These are phyloP conservation scores for Picochlorum sp. DNA, from an alignment of 139 green algal species.

Conservation along the genomic window DNA sequence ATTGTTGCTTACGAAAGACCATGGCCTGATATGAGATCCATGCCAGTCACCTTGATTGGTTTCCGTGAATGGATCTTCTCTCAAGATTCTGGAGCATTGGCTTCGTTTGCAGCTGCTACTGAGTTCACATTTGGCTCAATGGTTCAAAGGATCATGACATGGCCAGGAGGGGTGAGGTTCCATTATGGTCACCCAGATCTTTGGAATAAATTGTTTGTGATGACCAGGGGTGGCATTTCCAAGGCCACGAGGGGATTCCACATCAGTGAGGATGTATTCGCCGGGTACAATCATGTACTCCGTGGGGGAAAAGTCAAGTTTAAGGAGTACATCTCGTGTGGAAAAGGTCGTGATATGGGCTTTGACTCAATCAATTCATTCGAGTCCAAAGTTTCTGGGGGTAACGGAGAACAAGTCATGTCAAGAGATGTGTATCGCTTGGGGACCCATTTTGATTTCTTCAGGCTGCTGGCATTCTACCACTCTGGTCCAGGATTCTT, in stretches of 20 bases:
- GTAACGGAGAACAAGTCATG: slow-evolving; percentile 78
- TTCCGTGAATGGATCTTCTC: slow-evolving; percentile 64
- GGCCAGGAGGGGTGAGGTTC: slow-evolving; percentile 59
- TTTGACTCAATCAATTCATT: slow-evolving; percentile 89
- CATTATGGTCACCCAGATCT: slow-evolving; percentile 91
- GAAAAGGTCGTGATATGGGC: slow-evolving; percentile 88
- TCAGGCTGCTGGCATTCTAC: slow-evolving; percentile 70
- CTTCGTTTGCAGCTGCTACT: slow-evolving; percentile 54
- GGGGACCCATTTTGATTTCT: slow-evolving; percentile 66
- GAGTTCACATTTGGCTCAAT: slow-evolving; percentile 76
- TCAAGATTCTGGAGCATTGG: slow-evolving; percentile 56
- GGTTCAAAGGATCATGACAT: slow-evolving; percentile 61
- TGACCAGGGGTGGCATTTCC: slow-evolving; percentile 63
- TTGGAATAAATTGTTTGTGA: slow-evolving; percentile 78
- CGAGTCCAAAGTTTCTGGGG: slow-evolving; percentile 73
- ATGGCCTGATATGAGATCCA: slow-evolving; percentile 22
- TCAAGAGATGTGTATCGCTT: slow-evolving; percentile 69
- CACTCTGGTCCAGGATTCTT: slow-evolving; percentile 60
- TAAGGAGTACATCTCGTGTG: slow-evolving; percentile 69
- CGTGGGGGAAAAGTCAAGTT: slow-evolving; percentile 69
- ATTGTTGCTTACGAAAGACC: slow-evolving; percentile 12
- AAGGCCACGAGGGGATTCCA: slow-evolving; percentile 50
- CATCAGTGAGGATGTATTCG: slow-evolving; percentile 56
- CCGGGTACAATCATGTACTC: slow-evolving; percentile 70
- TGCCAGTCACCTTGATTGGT: slow-evolving; percentile 47